These are phyloP conservation scores for Serendipita sp. DNA, from an alignment of 1,284 basidiomycete genomes.

Conservation along the genomic window DNA sequence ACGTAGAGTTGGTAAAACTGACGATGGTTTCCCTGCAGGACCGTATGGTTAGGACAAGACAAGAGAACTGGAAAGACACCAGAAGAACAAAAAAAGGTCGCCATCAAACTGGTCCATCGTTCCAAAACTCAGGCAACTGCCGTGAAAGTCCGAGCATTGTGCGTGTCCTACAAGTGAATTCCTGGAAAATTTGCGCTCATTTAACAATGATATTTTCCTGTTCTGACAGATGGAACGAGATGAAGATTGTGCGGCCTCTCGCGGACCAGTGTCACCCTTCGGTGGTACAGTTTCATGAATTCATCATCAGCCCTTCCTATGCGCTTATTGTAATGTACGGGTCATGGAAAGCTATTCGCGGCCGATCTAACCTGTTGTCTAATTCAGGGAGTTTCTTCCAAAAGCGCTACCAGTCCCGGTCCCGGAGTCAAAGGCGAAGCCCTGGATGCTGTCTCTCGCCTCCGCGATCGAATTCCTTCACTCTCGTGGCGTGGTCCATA, in stretches of 20 bases:
- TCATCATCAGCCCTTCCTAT: conserved; percentile 82
- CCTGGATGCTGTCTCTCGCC: conserved; percentile 76
- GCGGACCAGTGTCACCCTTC: conserved; percentile 75
- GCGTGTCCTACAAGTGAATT: conserved; percentile 25
- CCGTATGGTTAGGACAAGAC: not conserved
- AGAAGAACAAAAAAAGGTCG: conserved; percentile 37
- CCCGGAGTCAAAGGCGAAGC: conserved; percentile 55
- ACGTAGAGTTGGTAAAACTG: not conserved
- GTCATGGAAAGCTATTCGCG: conserved; percentile 12
- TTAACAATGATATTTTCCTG: conserved; percentile 8
- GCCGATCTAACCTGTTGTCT: conserved; percentile 9
- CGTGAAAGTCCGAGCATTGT: conserved; percentile 76
- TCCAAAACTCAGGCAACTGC: conserved; percentile 67
- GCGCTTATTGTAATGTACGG: conserved; percentile 77
- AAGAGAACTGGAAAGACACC: not conserved
- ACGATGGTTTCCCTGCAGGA: not conserved
- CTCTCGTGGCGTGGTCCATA: conserved; percentile 76
- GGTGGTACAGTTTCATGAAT: conserved; percentile 81
- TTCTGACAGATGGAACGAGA: conserved; percentile 69
- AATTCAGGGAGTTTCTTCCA: conserved; percentile 55
- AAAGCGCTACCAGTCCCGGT: conserved; percentile 73
- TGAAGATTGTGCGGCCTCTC: conserved; percentile 78
- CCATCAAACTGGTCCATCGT: conserved; percentile 76
- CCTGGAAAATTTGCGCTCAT: conserved; percentile 5
- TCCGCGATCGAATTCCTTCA: conserved; percentile 82